phyloP scores from a whole-genome alignment of 805 yeast genomes.

The Komagataella pseudopastoris region DNA sequence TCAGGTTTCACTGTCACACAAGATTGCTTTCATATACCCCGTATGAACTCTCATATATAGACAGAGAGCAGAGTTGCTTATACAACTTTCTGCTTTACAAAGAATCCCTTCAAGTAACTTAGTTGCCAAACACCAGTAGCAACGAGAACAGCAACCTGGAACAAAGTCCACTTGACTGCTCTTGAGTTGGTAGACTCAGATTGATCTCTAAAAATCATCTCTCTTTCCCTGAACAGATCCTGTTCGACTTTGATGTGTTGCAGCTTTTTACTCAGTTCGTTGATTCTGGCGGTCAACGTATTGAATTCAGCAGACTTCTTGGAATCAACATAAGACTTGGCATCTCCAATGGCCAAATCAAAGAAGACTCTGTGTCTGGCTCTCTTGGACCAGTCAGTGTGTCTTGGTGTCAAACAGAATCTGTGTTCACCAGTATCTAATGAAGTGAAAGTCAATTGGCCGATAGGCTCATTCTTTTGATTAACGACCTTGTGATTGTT shows the following conservation, averaged over 20 bases:
- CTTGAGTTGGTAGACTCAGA: conserved; percentile 59
- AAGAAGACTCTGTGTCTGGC: conserved; percentile 53
- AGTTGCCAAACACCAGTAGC: conserved; percentile 66
- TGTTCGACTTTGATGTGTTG: conserved; percentile 54
- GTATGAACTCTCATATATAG: background rate
- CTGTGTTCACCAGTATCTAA: conserved; percentile 69
- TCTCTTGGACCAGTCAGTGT: conserved; percentile 30
- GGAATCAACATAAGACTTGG: conserved; percentile 48
- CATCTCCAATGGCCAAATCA: conserved; percentile 57
- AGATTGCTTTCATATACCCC: background rate
- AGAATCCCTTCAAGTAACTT: conserved; percentile 60
- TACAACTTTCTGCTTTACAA: conserved; percentile 66
- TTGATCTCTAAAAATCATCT: conserved; percentile 56
- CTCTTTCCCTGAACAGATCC: conserved; percentile 58
- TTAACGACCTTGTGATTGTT: conserved; percentile 64
- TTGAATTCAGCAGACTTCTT: conserved; percentile 47
- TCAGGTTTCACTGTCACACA: background rate
- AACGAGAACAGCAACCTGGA: conserved; percentile 50
- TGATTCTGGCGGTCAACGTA: conserved; percentile 42
- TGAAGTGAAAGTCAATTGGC: conserved; percentile 65
- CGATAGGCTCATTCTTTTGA: conserved; percentile 50
- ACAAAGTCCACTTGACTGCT: conserved; percentile 61
- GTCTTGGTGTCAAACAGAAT: conserved; percentile 51
- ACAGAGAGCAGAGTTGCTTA: conserved; percentile 10
- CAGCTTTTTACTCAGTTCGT: conserved; percentile 40